Percentiles rank a stretch among this genome's conserved stretches.
Evolutionary conservation across 352 stramenopile genomes (phyloP).

Genomic region (Albugo candida): DNA sequence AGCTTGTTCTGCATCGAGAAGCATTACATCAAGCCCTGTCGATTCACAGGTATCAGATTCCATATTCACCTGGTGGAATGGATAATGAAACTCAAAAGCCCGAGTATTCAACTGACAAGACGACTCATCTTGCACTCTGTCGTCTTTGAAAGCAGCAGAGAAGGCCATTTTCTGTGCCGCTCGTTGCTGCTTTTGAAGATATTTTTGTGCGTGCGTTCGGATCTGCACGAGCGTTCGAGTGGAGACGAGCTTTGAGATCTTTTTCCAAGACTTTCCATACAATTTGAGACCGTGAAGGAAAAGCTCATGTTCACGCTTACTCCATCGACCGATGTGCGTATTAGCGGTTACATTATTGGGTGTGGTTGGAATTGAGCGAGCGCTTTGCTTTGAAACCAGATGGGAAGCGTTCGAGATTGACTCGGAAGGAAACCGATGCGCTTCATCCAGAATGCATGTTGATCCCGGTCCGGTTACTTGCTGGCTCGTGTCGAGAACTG

Average conservation of each 20-base stretch:
- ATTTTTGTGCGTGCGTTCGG: constrained; percentile 94
- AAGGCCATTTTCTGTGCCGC: constrained; percentile 20
- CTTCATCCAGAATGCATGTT: too few relatives aligned
- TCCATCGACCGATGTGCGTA: constrained; percentile 65
- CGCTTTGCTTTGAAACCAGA: not conserved
- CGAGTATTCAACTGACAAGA: too few relatives aligned
- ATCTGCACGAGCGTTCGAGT: constrained; percentile 87
- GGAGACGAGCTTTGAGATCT: constrained; percentile 65
- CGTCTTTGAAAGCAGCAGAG: constrained; percentile 7
- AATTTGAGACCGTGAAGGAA: constrained; percentile 74
- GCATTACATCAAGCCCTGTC: too few relatives aligned
- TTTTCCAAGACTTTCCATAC: constrained; percentile 84
- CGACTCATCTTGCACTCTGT: too few relatives aligned
- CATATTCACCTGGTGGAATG: too few relatives aligned
- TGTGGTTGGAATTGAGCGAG: not conserved
- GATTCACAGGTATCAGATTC: too few relatives aligned
- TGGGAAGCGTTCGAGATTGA: too few relatives aligned
- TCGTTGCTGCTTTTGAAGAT: constrained; percentile 76
- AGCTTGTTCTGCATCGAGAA: too few relatives aligned
- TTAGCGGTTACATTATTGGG: not conserved
- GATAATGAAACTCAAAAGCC: too few relatives aligned
- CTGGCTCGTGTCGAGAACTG: too few relatives aligned
- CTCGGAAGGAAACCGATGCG: too few relatives aligned
- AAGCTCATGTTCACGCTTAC: constrained; percentile 73
- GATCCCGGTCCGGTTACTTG: too few relatives aligned